Evolutionary conservation across 2,329 filamentous ascomycete species (phyloP).

Genomic region (Pseudogymnoascus sp.): DNA sequence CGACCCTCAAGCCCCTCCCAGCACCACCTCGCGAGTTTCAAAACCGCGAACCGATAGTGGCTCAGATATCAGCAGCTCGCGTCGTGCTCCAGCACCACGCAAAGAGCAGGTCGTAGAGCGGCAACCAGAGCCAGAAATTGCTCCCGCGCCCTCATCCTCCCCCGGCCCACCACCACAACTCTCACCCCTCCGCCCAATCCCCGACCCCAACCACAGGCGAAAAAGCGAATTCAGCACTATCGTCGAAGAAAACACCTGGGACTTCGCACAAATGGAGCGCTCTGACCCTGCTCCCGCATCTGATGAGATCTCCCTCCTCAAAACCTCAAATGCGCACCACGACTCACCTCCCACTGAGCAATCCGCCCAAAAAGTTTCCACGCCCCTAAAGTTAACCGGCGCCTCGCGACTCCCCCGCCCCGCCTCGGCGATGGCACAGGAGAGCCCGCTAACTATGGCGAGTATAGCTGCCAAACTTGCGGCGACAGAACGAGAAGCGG

Average conservation of each 20-base stretch:
- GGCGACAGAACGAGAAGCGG: constrained; percentile 54
- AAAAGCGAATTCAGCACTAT: constrained; percentile 38
- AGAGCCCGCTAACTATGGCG: constrained; percentile 52
- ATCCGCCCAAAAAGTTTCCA: constrained; percentile 4
- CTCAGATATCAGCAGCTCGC: not conserved
- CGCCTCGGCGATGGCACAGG: constrained; percentile 30
- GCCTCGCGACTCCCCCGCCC: constrained; percentile 23
- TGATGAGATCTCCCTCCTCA: constrained; percentile 20
- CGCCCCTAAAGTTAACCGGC: not conserved
- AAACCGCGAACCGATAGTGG: not conserved
- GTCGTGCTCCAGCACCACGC: not conserved
- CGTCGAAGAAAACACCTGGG: constrained; percentile 39
- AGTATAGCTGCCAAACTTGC: constrained; percentile 55
- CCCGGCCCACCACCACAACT: constrained; percentile 22
- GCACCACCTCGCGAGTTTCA: not conserved
- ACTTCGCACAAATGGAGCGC: constrained; percentile 31
- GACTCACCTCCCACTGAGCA: constrained; percentile 10
- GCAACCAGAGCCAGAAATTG: constrained; percentile 16
- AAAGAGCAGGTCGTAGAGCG: not conserved
- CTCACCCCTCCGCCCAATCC: constrained; percentile 37
- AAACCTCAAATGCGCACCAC: constrained; percentile 15
- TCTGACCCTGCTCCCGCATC: constrained; percentile 27
- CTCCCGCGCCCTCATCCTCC: constrained; percentile 20
- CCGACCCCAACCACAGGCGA: constrained; percentile 21
- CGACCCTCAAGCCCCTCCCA: not conserved